Base-by-base conservation (phyloP, 148 eudicot genomes). In the Fagopyrum esculentum region DNA sequence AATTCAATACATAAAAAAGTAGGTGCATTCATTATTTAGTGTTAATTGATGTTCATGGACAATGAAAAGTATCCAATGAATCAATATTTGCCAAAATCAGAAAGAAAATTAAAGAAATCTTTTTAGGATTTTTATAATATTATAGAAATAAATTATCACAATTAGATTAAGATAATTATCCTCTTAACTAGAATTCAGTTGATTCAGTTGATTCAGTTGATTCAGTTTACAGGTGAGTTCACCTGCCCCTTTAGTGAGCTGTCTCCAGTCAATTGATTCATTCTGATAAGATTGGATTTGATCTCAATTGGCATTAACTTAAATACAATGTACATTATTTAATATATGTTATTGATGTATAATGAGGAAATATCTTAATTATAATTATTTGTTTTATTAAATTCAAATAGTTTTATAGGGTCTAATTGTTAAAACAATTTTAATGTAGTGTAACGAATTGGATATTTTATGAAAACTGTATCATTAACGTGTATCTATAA, bases 41-140 rank as follows among this genome's bases (percentile, higher is more conserved):
- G 52, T 49, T 13, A 49, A 8, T 49, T 10, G 10, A 49, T 9
- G 52, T 49, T 49, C 52, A 1, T 49, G 13, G 12, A 49, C 30
- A 57, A 59, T 17, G 30, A 40, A 66, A 66, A 61, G 68, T 66
- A 43, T 66, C 17, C 47, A 66, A 63, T 66, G 71, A 66, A 66
- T 66, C 71, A 66, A 35, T 66, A 66, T 66, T 12, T 43, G n/a
- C n/a, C 71, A 13, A 66, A 66, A 13, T 26, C 68, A 26, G 43
- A 61, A 61, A 29, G 2, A 61, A 57, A 57, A 57, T 10, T 11
- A n/a, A 22, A 17, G 26, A 17, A 61, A 61, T 61, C 68, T 26
- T 61, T 22, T 54, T 54, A 54, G 59, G 59, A 54, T 54, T 54
- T 5, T 54, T 19, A 54, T 13, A 54, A 1, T 9, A 7, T 3